Conservation (phyloP, 2,329 filamentous ascomycete species). For the Aspergillus awamori region DNA sequence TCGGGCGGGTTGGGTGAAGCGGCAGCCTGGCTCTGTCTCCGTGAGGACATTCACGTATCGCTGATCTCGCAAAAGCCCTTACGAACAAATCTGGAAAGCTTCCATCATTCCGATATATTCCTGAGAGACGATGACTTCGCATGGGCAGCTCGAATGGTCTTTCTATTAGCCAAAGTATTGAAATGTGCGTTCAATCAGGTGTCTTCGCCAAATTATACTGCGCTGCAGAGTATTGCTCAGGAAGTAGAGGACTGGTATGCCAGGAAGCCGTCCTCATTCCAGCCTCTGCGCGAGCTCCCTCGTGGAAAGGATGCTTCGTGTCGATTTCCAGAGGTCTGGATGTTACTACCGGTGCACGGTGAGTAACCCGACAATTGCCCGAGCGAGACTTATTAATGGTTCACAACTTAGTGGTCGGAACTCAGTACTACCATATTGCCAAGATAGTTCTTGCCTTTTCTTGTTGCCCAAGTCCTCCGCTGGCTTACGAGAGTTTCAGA, state of each 20-base stretch:
- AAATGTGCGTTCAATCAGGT: conserved; percentile 23
- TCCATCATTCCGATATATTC: conserved; percentile 37
- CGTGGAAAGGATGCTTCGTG: conserved; percentile 21
- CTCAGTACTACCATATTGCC: conserved; percentile 41
- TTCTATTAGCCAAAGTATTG: conserved; percentile 39
- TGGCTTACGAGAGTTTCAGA: conserved; percentile 25
- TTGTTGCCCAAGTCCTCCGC: conserved; percentile 12
- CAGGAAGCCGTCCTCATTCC: conserved; percentile 27
- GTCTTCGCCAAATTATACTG: background rate
- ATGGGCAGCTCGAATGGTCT: conserved; percentile 41
- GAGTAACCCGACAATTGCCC: background rate
- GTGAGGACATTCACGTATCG: conserved; percentile 45
- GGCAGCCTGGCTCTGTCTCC: conserved; percentile 43
- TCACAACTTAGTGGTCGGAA: conserved; percentile 31
- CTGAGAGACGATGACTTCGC: conserved; percentile 38
- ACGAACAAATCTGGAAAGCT: conserved; percentile 40
- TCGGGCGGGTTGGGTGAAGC: conserved; percentile 44
- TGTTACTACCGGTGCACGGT: conserved; percentile 38
- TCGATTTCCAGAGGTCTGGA: conserved; percentile 35
- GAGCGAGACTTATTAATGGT: background rate
- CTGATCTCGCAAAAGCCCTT: conserved; percentile 38
- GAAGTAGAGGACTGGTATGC: conserved; percentile 29
- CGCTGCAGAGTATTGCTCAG: conserved; percentile 8
- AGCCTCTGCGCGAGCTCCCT: conserved; percentile 30
- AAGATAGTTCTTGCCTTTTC: conserved; percentile 34